Evolutionary conservation across 1,284 basidiomycete species (phyloP).

Genomic region (Neolentinus lepideus): DNA sequence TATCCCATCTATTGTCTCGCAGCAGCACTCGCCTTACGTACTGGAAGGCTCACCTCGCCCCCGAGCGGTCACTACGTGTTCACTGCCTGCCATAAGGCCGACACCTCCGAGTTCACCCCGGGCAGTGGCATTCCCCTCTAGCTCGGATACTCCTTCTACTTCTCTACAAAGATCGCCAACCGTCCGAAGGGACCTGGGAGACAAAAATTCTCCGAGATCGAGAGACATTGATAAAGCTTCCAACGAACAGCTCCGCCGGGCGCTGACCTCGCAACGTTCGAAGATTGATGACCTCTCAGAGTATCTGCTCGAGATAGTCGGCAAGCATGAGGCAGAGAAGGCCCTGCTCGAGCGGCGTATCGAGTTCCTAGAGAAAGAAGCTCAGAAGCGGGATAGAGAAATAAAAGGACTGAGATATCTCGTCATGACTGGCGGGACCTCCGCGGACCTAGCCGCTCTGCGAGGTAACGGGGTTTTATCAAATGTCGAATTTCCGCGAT

Average conservation of each 20-base stretch:
- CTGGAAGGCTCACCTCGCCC: neutral
- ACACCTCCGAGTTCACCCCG: neutral
- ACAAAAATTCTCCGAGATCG: neutral
- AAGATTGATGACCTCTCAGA: conserved; percentile 29
- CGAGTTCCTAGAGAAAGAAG: conserved; percentile 33
- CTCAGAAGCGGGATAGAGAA: conserved; percentile 34
- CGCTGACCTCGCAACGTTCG: conserved; percentile 22
- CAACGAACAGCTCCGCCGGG: conserved; percentile 20
- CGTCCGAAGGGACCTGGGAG: neutral
- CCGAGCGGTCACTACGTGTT: neutral
- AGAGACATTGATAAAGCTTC: neutral
- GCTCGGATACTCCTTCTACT: neutral
- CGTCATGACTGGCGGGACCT: conserved; percentile 30
- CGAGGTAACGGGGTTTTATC: conserved; percentile 12
- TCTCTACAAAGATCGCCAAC: neutral
- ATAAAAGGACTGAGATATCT: conserved; percentile 43
- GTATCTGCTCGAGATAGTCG: conserved; percentile 31
- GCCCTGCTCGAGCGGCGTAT: conserved; percentile 29
- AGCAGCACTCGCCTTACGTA: neutral
- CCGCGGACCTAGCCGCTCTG: conserved; percentile 10
- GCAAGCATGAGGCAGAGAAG: conserved; percentile 36
- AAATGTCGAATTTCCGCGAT: conserved; percentile 6
- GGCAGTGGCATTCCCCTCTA: neutral
- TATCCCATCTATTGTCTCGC: neutral
- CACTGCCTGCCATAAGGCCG: neutral